These are phyloP conservation scores for Aureobasidium leucospermi DNA, from an alignment of 2,329 filamentous ascomycete genomes.

Conservation along the genomic window DNA sequence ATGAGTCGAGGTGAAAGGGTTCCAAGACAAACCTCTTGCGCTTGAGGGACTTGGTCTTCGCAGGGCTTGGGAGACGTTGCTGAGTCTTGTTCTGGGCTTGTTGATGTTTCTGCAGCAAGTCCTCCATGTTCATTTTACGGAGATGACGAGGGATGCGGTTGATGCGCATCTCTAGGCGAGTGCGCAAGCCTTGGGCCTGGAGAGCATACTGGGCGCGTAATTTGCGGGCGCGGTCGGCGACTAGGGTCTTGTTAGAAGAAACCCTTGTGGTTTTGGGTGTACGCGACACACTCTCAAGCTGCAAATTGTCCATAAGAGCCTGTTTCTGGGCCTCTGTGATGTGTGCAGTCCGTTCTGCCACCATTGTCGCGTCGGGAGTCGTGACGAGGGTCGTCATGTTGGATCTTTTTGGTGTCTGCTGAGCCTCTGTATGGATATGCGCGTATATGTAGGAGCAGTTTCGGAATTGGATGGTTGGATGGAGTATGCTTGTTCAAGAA, in stretches of 20 bases:
- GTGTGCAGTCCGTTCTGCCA: constrained; percentile 9
- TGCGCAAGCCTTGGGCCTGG: constrained; percentile 75
- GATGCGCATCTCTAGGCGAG: constrained; percentile 84
- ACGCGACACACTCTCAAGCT: constrained; percentile 65
- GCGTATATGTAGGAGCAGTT: background rate
- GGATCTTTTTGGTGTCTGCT: constrained; percentile 3
- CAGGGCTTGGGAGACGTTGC: constrained; percentile 5
- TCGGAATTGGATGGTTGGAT: background rate
- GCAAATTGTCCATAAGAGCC: constrained; percentile 78
- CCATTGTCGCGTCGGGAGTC: constrained; percentile 19
- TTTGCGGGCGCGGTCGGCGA: constrained; percentile 80
- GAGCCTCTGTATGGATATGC: background rate
- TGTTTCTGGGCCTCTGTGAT: constrained; percentile 62
- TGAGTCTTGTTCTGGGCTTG: constrained; percentile 24
- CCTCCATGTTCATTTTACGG: constrained; percentile 73
- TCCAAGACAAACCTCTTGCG: constrained; percentile 26
- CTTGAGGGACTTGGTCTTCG: constrained; percentile 22
- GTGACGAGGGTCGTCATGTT: constrained; percentile 2
- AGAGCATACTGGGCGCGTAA: constrained; percentile 82
- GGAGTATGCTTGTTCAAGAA: background rate
- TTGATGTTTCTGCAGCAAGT: constrained; percentile 56
- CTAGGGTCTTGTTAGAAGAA: constrained; percentile 40
- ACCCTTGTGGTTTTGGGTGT: constrained; percentile 25
- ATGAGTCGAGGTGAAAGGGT: constrained; percentile 18
- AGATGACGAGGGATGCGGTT: constrained; percentile 80